Conservation (phyloP, 2,329 filamentous ascomycete genomes). For the Diaporthe citrichinensis region DNA sequence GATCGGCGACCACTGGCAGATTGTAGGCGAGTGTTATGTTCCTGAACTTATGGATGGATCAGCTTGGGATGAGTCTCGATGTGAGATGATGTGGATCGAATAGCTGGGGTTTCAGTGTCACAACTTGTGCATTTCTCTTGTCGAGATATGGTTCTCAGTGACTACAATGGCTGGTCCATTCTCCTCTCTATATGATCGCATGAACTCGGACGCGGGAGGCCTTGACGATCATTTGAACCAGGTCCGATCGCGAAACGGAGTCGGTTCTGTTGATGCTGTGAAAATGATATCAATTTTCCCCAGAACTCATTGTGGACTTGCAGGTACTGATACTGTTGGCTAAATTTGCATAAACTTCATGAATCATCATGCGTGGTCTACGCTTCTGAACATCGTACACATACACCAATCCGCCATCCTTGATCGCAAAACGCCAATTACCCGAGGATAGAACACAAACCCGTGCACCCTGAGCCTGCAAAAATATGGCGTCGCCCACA, state of each 20-base stretch:
- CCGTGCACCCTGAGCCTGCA: too few relatives aligned
- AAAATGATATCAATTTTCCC: neutral
- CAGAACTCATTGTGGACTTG: neutral
- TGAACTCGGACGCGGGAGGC: too few relatives aligned
- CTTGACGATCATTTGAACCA: too few relatives aligned
- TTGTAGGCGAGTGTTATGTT: neutral
- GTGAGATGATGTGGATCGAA: constrained; percentile 4
- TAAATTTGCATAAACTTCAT: neutral
- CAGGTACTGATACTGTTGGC: too few relatives aligned
- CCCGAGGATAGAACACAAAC: neutral
- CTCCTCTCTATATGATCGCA: too few relatives aligned
- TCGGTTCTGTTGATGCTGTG: too few relatives aligned
- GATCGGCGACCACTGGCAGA: neutral
- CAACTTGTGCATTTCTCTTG: too few relatives aligned
- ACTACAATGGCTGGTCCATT: too few relatives aligned
- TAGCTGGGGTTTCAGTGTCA: neutral
- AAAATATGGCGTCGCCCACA: neutral
- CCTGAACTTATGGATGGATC: neutral
- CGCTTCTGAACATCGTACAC: neutral
- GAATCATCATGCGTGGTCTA: constrained; percentile 3
- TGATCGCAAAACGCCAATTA: constrained; percentile 9
- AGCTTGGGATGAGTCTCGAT: neutral
- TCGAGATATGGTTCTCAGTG: too few relatives aligned
- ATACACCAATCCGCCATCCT: neutral
- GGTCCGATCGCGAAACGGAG: too few relatives aligned